Percentiles rank a stretch among this genome's conserved stretches.
Conservation (phyloP, 768 basidiomycete species). For the Xanthoconium purpureum region DNA sequence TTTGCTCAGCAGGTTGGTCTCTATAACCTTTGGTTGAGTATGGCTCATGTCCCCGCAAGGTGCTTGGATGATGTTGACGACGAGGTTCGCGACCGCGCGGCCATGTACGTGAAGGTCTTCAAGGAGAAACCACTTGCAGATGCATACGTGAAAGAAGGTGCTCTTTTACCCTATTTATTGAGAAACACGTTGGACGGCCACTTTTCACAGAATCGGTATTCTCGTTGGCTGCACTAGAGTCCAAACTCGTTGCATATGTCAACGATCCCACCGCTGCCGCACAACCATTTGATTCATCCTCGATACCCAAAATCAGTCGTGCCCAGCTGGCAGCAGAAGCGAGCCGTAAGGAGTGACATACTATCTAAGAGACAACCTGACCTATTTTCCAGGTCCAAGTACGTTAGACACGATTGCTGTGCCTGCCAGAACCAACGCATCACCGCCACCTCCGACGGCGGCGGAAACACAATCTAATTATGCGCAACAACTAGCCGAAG, state of each 20-base stretch:
- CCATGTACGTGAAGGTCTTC: conserved; percentile 86
- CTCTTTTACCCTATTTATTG: conserved; percentile 13
- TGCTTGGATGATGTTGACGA: conserved; percentile 99
- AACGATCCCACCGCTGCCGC: conserved; percentile 69
- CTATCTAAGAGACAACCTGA: conserved; percentile 3
- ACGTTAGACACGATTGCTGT: conserved; percentile 81
- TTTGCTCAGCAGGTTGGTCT: conserved; percentile 70
- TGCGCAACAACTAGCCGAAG: conserved; percentile 76
- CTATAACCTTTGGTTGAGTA: neutral
- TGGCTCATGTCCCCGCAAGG: conserved; percentile 37
- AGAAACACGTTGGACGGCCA: neutral
- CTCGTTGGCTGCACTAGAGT: conserved; percentile 85
- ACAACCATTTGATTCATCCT: conserved; percentile 79
- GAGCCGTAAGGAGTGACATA: conserved; percentile 56
- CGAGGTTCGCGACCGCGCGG: conserved; percentile 96
- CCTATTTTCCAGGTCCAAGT: conserved; percentile 62
- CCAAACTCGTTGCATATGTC: conserved; percentile 91
- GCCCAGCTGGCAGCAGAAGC: conserved; percentile 87
- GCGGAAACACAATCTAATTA: conserved; percentile 89
- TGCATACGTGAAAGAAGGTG: conserved; percentile 90
- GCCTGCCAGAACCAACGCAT: conserved; percentile 55
- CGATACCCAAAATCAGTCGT: conserved; percentile 92
- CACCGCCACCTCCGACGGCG: conserved; percentile 74
- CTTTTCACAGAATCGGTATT: conserved; percentile 77
- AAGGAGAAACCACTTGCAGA: conserved; percentile 78